phyloP scores from a whole-genome alignment of 257 asterid species.

The Nicotiana knightiana region DNA sequence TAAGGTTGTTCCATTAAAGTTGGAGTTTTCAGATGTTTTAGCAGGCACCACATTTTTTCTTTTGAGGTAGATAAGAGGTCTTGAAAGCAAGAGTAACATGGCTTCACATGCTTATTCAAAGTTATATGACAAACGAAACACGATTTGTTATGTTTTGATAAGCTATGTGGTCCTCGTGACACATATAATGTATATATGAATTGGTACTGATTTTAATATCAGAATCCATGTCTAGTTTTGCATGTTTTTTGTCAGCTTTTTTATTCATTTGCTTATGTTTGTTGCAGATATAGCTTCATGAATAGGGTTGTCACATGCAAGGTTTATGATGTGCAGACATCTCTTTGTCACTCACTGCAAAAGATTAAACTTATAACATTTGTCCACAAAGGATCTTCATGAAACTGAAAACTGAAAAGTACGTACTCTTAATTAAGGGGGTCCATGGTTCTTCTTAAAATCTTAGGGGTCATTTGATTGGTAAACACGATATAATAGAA shows the following conservation, averaged over 20 bases:
- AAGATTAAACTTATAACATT: neutral
- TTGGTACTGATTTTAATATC: neutral
- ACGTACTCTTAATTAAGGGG: neutral
- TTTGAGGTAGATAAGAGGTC: neutral
- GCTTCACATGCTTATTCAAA: conserved; percentile 25
- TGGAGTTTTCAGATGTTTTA: neutral
- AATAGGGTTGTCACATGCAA: neutral
- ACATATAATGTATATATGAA: neutral
- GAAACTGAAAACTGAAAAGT: neutral
- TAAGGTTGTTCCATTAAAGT: too few species aligned
- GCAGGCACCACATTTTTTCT: neutral
- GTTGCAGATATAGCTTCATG: neutral
- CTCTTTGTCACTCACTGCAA: neutral
- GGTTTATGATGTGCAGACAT: neutral
- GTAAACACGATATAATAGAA: too few species aligned
- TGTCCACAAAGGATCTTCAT: neutral
- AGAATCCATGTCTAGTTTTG: neutral
- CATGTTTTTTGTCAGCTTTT: neutral
- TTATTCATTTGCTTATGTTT: neutral
- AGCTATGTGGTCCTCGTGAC: neutral
- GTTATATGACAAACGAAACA: neutral
- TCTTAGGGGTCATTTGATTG: too few species aligned
- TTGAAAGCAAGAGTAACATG: conserved; percentile 24
- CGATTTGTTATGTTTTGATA: neutral
- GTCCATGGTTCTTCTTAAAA: neutral